Percentiles rank a stretch among this genome's conserved stretches.
These are phyloP conservation scores for Monilinia polystroma DNA, from an alignment of 2,329 filamentous ascomycete species.

Conservation along the genomic window DNA sequence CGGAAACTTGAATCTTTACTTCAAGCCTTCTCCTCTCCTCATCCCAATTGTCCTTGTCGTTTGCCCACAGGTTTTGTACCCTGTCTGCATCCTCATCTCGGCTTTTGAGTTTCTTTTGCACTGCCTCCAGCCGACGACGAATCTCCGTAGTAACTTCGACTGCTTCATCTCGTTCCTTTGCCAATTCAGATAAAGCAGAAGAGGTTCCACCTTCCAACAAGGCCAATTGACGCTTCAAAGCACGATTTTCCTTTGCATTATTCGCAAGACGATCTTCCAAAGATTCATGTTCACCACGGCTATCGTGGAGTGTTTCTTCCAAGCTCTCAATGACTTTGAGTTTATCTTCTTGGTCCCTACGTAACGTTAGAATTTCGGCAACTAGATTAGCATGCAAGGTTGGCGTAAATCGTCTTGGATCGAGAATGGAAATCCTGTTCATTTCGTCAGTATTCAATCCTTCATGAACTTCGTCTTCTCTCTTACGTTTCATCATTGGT, in stretches of 20 bases:
- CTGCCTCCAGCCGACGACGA: conserved; percentile 71
- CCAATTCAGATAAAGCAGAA: conserved; percentile 79
- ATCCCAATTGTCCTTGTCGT: conserved; percentile 82
- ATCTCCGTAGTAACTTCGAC: conserved; percentile 70
- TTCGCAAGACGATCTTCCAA: conserved; percentile 61
- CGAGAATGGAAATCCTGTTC: conserved; percentile 61
- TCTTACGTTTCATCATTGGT: conserved; percentile 58
- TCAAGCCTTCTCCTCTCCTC: conserved; percentile 80
- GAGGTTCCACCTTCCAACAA: conserved; percentile 85
- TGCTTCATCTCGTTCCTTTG: conserved; percentile 81
- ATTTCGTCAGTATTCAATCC: conserved; percentile 26
- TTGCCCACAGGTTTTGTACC: conserved; percentile 76
- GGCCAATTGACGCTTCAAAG: conserved; percentile 80
- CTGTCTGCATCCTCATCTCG: conserved; percentile 83
- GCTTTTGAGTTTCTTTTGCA: conserved; percentile 72
- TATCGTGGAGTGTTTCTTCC: conserved; percentile 69
- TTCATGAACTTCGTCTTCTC: background rate
- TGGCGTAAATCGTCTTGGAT: conserved; percentile 90
- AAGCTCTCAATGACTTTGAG: conserved; percentile 81
- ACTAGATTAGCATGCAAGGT: conserved; percentile 93
- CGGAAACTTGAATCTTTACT: conserved; percentile 83
- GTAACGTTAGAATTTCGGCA: conserved; percentile 84
- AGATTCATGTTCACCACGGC: conserved; percentile 71
- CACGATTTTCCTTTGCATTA: conserved; percentile 72
- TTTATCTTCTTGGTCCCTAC: conserved; percentile 89